phyloP scores from a whole-genome alignment of 2,329 filamentous ascomycete species.

The Podosphaera fusca region DNA sequence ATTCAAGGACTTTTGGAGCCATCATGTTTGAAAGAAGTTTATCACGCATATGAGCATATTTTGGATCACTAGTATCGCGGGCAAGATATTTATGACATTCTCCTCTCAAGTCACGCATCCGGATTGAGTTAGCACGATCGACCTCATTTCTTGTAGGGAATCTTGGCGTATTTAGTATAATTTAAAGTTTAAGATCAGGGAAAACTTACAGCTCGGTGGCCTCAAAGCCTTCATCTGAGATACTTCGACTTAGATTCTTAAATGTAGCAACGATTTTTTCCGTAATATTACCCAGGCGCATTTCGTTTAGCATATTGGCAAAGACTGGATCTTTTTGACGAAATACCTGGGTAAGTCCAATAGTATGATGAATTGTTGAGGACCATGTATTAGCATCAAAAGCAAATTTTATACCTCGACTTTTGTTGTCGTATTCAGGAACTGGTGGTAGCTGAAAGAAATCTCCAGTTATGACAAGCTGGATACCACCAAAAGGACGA shows the following conservation, averaged over 20 bases:
- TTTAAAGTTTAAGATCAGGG: not conserved
- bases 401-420: constrained; percentile 55
- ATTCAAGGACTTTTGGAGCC: constrained; percentile 55
- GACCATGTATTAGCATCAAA: constrained; percentile 86
- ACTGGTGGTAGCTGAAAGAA: constrained; percentile 96
- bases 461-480: constrained; percentile 84
- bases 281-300: constrained; percentile 69
- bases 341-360: constrained; percentile 86
- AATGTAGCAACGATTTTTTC: constrained; percentile 58
- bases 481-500: constrained; percentile 83
- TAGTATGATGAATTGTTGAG: constrained; percentile 84
- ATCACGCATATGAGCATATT: constrained; percentile 45
- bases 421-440: constrained; percentile 40
- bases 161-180: constrained; percentile 18
- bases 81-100: constrained; percentile 46
- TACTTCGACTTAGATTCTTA: constrained; percentile 43
- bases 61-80: constrained; percentile 43
- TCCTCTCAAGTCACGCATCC: constrained; percentile 51
- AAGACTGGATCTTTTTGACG: constrained; percentile 82
- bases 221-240: constrained; percentile 46
- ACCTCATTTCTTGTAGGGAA: constrained; percentile 84
- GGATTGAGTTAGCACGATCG: constrained; percentile 56
- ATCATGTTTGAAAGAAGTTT: constrained; percentile 76
- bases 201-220: constrained; percentile 55
- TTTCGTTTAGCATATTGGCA: constrained; percentile 89